phyloP scores from a whole-genome alignment of 2,329 filamentous ascomycete species.

The Penicillium sp. region DNA sequence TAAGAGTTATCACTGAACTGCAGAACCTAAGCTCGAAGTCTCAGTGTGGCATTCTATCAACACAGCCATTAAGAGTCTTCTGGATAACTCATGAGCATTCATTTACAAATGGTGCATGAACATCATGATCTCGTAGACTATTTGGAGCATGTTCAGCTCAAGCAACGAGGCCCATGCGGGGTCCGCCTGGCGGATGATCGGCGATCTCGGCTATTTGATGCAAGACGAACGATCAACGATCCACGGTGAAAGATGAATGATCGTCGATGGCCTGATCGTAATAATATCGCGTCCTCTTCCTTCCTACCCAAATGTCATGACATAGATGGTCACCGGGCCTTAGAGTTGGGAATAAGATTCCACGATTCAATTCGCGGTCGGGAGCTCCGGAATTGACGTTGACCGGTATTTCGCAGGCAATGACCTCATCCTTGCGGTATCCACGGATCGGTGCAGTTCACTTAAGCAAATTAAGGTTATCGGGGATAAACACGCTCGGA shows the following conservation, averaged over 20 bases:
- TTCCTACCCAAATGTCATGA: not conserved
- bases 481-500: not conserved
- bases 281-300: no score
- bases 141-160: not conserved
- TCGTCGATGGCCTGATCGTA: not conserved
- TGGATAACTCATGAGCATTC: not conserved
- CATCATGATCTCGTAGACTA: not conserved
- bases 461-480: conserved; percentile 8
- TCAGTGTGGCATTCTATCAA: no score
- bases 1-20: no score
- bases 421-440: conserved; percentile 12
- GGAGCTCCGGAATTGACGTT: conserved; percentile 12
- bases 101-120: not conserved
- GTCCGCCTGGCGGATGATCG: not conserved
- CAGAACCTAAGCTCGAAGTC: no score
- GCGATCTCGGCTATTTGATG: not conserved
- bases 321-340: not conserved
- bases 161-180: not conserved
- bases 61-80: not conserved
- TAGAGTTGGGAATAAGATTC: not conserved
- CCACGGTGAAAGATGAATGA: no score
- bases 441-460: conserved; percentile 16
- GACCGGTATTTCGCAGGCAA: not conserved
- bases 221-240: not conserved
- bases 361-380: conserved; percentile 18